Conservation (phyloP, 2,329 filamentous ascomycete genomes). For the Hortaea werneckii region DNA sequence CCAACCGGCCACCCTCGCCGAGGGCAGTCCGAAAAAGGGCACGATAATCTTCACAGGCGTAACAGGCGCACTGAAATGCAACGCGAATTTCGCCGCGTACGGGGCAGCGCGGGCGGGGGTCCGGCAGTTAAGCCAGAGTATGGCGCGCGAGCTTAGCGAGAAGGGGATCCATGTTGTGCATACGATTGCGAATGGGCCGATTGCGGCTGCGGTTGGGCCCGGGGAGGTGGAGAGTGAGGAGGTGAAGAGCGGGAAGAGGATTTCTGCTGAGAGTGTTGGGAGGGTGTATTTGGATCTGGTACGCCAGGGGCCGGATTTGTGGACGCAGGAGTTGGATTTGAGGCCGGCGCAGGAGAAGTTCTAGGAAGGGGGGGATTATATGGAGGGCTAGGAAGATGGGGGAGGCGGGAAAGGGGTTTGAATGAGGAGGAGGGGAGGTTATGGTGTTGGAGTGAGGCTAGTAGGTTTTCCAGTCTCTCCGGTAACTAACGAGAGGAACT, state of each 20-base stretch:
- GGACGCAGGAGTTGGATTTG: conserved; percentile 45
- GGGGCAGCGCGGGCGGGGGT: conserved; percentile 44
- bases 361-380: conserved; percentile 11
- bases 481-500: too few species aligned
- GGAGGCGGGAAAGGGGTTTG: too few species aligned
- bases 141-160: conserved; percentile 48
- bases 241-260: conserved; percentile 42
- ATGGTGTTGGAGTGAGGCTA: too few species aligned
- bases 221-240: conserved; percentile 40
- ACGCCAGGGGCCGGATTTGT: conserved; percentile 24
- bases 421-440: too few species aligned
- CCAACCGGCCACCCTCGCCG: conserved; percentile 32
- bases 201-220: conserved; percentile 20
- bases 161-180: conserved; percentile 51
- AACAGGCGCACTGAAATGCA: conserved; percentile 37
- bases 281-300: conserved; percentile 44
- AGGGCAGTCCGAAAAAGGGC: conserved; percentile 44
- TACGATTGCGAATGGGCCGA: conserved; percentile 47
- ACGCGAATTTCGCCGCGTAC: conserved; percentile 45
- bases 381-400: neutral
- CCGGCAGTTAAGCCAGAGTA: conserved; percentile 45
- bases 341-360: conserved; percentile 42
- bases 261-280: conserved; percentile 49
- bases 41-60: conserved; percentile 50
- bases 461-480: too few species aligned